Evolutionary conservation across 169 alveolate species (phyloP).

Genomic region (Eimeria sp.): DNA sequence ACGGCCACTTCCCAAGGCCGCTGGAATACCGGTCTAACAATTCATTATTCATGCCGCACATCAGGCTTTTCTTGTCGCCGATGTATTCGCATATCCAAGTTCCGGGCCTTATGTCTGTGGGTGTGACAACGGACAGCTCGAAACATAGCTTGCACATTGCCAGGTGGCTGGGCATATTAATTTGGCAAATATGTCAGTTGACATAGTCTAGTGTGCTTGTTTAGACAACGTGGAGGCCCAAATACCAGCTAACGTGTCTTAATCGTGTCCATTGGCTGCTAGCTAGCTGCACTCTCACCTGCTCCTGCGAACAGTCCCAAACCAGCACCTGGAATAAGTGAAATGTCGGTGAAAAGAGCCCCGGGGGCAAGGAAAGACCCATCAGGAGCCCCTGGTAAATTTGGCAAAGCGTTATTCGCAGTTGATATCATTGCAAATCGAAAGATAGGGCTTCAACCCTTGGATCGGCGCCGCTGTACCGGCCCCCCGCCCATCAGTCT

Average conservation of each 20-base stretch:
- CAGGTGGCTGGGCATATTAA: no score
- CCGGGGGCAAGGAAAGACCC: conserved; percentile 61
- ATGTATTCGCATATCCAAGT: conserved; percentile 64
- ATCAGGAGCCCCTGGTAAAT: background rate
- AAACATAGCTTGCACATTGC: no score
- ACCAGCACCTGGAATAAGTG: conserved; percentile 45
- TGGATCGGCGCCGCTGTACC: background rate
- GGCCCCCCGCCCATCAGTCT: background rate
- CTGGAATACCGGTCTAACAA: background rate
- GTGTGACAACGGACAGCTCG: background rate
- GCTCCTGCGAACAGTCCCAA: conserved; percentile 44
- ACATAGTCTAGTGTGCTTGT: background rate
- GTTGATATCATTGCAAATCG: background rate
- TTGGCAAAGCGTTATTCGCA: background rate
- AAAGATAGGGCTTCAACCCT: background rate
- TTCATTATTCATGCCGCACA: background rate
- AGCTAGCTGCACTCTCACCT: background rate
- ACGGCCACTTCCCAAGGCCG: background rate
- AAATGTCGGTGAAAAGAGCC: background rate
- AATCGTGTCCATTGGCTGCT: background rate
- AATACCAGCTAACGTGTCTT: background rate
- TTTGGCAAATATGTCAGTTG: background rate
- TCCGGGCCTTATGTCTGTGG: conserved; percentile 31
- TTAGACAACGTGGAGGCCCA: background rate
- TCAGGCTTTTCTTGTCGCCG: conserved; percentile 53